Percentiles rank a stretch among this genome's conserved stretches.
Evolutionary conservation across 1,139 yeast species (phyloP).

Genomic region (Nakaseomyces bracarensis): DNA sequence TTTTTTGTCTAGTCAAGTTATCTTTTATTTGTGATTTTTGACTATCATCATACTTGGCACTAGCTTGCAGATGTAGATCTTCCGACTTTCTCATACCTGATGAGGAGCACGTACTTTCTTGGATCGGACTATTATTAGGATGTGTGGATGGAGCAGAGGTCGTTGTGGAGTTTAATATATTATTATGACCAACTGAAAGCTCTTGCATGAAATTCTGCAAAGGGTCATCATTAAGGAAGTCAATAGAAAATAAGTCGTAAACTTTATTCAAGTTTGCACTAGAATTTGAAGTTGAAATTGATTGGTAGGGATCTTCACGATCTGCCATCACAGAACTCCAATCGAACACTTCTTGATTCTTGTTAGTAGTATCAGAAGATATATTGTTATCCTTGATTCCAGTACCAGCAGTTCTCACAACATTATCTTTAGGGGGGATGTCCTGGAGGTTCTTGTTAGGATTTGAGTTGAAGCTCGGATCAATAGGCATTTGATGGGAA

Average conservation of each 20-base stretch:
- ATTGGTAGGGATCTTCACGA: conserved; percentile 5
- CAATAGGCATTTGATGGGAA: not conserved
- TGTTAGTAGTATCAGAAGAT: no score
- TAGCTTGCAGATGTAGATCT: conserved; percentile 4
- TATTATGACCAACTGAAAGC: conserved; percentile 11
- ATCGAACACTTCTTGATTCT: not conserved
- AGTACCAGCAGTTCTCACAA: no score
- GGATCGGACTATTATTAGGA: conserved; percentile 12
- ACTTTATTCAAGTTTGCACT: conserved; percentile 10
- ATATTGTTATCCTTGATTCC: no score
- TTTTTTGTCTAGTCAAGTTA: conserved; percentile 18
- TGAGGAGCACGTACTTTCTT: conserved; percentile 2
- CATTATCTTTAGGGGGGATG: no score
- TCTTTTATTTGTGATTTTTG: conserved; percentile 16
- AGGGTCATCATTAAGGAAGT: conserved; percentile 21
- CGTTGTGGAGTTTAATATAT: conserved; percentile 6
- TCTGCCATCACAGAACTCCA: conserved; percentile 5
- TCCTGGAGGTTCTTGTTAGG: no score
- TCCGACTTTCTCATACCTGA: conserved; percentile 4
- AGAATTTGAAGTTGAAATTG: not conserved
- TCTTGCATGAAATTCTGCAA: conserved; percentile 24
- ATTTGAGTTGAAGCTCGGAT: not conserved
- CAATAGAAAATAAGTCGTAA: conserved; percentile 20
- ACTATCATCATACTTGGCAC: conserved; percentile 11
- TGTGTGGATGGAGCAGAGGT: conserved; percentile 23